These are phyloP conservation scores for Solanum piurae DNA, from an alignment of 257 asterid species.

Conservation along the genomic window DNA sequence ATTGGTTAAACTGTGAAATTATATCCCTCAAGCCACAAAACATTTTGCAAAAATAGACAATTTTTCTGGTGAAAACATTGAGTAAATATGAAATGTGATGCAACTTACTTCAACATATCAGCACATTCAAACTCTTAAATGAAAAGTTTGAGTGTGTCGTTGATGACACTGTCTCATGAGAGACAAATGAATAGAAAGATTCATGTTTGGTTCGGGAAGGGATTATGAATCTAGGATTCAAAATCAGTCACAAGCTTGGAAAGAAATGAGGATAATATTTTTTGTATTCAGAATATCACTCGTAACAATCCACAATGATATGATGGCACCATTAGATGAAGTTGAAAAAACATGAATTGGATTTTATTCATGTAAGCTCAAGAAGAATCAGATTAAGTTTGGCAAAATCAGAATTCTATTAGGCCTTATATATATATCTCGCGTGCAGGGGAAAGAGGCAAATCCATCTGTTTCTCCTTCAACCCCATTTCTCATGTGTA, in stretches of 20 bases:
- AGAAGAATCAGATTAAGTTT: too few relatives aligned
- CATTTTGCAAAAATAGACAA: not conserved
- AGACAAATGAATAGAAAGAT: too few relatives aligned
- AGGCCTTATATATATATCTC: not conserved
- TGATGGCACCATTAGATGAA: too few relatives aligned
- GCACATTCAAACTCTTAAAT: too few relatives aligned
- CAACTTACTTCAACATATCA: not conserved
- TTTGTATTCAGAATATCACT: too few relatives aligned
- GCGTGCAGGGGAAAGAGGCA: not conserved
- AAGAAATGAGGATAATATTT: too few relatives aligned
- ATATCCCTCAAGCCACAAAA: not conserved
- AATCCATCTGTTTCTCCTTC: not conserved
- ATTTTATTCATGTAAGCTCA: too few relatives aligned
- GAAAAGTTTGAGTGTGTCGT: not conserved
- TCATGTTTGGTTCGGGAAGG: too few relatives aligned
- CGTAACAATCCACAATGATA: too few relatives aligned
- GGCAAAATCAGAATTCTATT: not conserved
- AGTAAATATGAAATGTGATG: not conserved
- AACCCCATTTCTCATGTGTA: not conserved
- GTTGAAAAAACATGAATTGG: too few relatives aligned
- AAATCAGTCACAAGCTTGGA: too few relatives aligned
- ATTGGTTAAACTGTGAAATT: not conserved
- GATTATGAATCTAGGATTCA: too few relatives aligned
- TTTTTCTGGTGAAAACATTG: not conserved
- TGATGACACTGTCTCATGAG: not conserved